A percentile compares a stretch with the other conserved stretches of the same genome.
Evolutionary conservation across 192 early-diverging fungal genomes (phyloP).

Genomic region (Ambispora gerdemannii): DNA sequence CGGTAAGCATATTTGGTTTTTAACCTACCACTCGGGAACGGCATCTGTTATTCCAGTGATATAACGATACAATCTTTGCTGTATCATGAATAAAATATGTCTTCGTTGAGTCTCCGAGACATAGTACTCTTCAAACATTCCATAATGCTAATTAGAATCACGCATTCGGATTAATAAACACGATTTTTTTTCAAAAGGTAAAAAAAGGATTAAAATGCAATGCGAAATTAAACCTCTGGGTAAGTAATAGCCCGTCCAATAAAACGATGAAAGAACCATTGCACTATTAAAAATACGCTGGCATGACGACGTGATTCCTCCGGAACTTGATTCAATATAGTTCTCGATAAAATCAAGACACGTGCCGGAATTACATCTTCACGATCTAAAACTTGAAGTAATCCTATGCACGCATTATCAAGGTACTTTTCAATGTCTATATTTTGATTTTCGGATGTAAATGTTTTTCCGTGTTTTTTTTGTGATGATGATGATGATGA

Average conservation of each 20-base stretch:
- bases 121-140: conserved; percentile 39
- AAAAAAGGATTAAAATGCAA: neutral
- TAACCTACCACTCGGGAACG: conserved; percentile 38
- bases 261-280: conserved; percentile 44
- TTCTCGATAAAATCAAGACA: conserved; percentile 33
- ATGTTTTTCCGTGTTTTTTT: neutral
- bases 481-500: neutral
- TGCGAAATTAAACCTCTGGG: conserved; percentile 32
- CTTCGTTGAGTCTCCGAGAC: conserved; percentile 38
- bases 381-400: conserved; percentile 31
- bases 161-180: neutral
- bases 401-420: conserved; percentile 35
- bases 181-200: neutral
- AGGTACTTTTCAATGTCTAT: neutral
- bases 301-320: conserved; percentile 33
- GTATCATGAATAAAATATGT: conserved; percentile 34
- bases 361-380: conserved; percentile 39
- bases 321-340: conserved; percentile 32
- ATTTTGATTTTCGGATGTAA: neutral
- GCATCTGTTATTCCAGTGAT: conserved; percentile 36
- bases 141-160: conserved; percentile 33
- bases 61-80: conserved; percentile 42
- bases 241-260: conserved; percentile 41
- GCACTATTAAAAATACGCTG: conserved; percentile 37
- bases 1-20: neutral